A percentile compares a stretch with the other conserved stretches of the same genome.
Conservation (phyloP, 2,329 filamentous ascomycete genomes). For the Fusarium compactum region DNA sequence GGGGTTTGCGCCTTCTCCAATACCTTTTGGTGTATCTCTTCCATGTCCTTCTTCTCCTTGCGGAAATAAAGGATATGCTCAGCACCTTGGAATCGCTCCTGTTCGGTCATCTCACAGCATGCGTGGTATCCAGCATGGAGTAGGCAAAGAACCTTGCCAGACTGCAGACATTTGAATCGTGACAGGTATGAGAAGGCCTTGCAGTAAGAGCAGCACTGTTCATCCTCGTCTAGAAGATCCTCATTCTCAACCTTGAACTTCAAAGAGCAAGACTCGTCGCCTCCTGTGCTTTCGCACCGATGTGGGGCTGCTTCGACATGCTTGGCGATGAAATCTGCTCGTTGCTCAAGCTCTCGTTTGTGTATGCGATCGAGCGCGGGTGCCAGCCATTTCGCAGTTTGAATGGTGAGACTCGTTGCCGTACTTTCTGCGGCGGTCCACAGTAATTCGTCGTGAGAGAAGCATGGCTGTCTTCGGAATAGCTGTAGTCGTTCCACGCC, state of each 20-base stretch:
- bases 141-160: slow-evolving; percentile 85
- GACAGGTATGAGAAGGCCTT: slow-evolving; percentile 94
- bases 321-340: slow-evolving; percentile 75
- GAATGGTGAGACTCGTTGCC: slow-evolving; percentile 74
- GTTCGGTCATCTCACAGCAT: slow-evolving; percentile 79
- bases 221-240: slow-evolving; percentile 89
- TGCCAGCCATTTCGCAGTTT: slow-evolving; percentile 93
- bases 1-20: slow-evolving; percentile 88
- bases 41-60: slow-evolving; percentile 78
- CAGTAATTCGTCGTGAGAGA: slow-evolving; percentile 95
- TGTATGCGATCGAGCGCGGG: slow-evolving; percentile 86
- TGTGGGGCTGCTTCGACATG: slow-evolving; percentile 70
- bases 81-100: slow-evolving; percentile 75
- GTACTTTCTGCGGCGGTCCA: slow-evolving; percentile 88
- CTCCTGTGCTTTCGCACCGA: slow-evolving; percentile 60
- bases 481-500: slow-evolving; percentile 88
- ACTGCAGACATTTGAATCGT: slow-evolving; percentile 85
- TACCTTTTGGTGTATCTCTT: slow-evolving; percentile 77
- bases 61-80: slow-evolving; percentile 83
- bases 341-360: slow-evolving; percentile 76
- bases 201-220: slow-evolving; percentile 93
- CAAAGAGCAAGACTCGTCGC: slow-evolving; percentile 68
- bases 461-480: slow-evolving; percentile 93
- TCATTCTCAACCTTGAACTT: slow-evolving; percentile 75
- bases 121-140: slow-evolving; percentile 82